Base-by-base conservation (phyloP, 495 filamentous ascomycete species). In the Penicillium manginii region DNA sequence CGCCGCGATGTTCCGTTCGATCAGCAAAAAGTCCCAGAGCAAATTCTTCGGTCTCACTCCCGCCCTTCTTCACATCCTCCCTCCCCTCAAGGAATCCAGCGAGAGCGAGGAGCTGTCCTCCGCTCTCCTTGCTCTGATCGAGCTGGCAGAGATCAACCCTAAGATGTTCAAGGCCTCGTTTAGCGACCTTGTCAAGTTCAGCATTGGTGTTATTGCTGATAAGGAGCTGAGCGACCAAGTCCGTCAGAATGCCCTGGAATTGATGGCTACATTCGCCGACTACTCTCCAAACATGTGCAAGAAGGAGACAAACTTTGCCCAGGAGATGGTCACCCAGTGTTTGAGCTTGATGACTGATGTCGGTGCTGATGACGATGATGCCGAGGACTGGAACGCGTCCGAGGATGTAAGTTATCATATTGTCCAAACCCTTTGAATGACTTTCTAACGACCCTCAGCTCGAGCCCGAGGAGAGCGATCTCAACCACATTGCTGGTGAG, bases 341-440 rank as follows among this genome's bases (percentile, higher is more conserved):
- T 78, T 99, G 61, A 98, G 94, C 62, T 75, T 99, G 65, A 98
- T 99, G 96, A 99, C 96, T n/a, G 96, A 99, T 73, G 87, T 99
- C 59, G 96, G 93, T 35, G 80, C 84, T 52, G 96, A 98, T 59
- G 96, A 99, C 61, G 93, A 99, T 32, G 90, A 97, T 81, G 96
- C 93, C 6, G 78, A 84, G 12, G 96, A 97, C 63, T 99, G 96
- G 96, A 90, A 96, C 62, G 82, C 84, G 5, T 89, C 90, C 29
- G 94, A 99, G 64, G 96, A 99, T 80, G 88, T 92, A 73, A 68
- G 89, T 79, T 79, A 75, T n/a, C 45, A 18, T 32, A 18, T 11
- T 10, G 17, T 18, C 22, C 29, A 15, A 2, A 31, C 11, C 29
- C 52, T 48, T 40, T 54, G 3, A 26, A 39, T 43, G 40, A 54